Conservation (phyloP, 306 rosid species). For the Vigna angularis region DNA sequence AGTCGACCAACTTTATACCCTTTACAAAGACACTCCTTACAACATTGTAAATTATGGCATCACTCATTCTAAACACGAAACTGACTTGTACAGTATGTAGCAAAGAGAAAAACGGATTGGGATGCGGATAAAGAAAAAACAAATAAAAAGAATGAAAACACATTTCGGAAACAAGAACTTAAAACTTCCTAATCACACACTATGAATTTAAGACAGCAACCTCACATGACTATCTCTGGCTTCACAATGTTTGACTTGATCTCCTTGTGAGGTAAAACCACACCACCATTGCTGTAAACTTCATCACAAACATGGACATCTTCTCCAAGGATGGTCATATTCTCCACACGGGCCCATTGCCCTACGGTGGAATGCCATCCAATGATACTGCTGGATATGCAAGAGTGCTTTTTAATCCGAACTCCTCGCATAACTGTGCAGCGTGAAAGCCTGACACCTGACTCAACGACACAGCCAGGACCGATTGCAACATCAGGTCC, state of each 20-base stretch:
- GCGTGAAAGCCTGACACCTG: constrained; percentile 94
- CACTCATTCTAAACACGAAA: constrained; percentile 31
- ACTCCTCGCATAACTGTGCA: constrained; percentile 95
- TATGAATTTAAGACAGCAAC: constrained; percentile 33
- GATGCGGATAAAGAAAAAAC: neutral
- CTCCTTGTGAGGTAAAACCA: constrained; percentile 98
- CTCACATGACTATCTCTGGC: constrained; percentile 97
- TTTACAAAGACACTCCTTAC: constrained; percentile 44
- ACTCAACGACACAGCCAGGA: constrained; percentile 86
- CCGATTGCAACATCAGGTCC: constrained; percentile 99
- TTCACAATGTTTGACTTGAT: constrained; percentile 92
- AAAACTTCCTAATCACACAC: constrained; percentile 30
- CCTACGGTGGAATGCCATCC: constrained; percentile 99
- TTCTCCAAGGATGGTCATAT: constrained; percentile 97
- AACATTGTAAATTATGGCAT: constrained; percentile 33
- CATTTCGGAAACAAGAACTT: constrained; percentile 37
- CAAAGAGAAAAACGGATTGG: constrained; percentile 27
- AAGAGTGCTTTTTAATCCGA: constrained; percentile 84
- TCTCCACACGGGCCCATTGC: constrained; percentile 98
- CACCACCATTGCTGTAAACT: constrained; percentile 93
- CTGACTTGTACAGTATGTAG: constrained; percentile 36
- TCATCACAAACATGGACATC: constrained; percentile 96
- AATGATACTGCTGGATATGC: constrained; percentile 91
- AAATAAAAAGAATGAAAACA: constrained; percentile 27
- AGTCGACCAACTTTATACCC: constrained; percentile 17